Evolutionary conservation across 345 rosid genomes (phyloP).

Genomic region (Brassica carinata): DNA sequence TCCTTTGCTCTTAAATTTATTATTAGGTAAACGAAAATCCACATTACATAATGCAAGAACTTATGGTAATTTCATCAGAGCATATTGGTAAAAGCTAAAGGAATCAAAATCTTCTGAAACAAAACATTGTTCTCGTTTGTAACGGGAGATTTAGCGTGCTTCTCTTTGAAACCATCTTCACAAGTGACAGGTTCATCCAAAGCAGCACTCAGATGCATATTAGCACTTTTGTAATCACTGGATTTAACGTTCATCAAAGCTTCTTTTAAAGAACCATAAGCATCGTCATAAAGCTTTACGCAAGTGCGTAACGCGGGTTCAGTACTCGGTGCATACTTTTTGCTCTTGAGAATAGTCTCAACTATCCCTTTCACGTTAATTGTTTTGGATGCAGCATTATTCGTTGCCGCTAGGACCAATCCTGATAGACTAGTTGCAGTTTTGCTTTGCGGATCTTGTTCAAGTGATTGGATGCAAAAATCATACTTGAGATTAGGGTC

Average conservation of each 20-base stretch:
- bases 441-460: constrained; percentile 40
- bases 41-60: background rate
- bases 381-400: constrained; percentile 22
- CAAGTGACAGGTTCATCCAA: background rate
- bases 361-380: constrained; percentile 24
- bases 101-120: constrained; percentile 39
- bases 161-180: constrained; percentile 1
- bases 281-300: constrained; percentile 41
- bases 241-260: background rate
- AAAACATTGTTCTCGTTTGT: constrained; percentile 36
- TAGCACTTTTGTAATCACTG: background rate
- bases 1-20: background rate
- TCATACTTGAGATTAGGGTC: constrained; percentile 32
- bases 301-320: constrained; percentile 40
- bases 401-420: constrained; percentile 31
- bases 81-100: constrained; percentile 51
- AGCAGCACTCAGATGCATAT: background rate
- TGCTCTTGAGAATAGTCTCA: constrained; percentile 22
- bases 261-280: background rate
- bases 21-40: background rate
- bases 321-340: background rate
- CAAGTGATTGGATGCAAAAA: constrained; percentile 40
- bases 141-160: constrained; percentile 21
- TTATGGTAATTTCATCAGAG: background rate
- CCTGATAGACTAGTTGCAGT: constrained; percentile 25